Percentiles rank a stretch among this genome's conserved stretches.
These are phyloP conservation scores for Tephrocybe sp. DNA, from an alignment of 768 basidiomycete species.

Conservation along the genomic window DNA sequence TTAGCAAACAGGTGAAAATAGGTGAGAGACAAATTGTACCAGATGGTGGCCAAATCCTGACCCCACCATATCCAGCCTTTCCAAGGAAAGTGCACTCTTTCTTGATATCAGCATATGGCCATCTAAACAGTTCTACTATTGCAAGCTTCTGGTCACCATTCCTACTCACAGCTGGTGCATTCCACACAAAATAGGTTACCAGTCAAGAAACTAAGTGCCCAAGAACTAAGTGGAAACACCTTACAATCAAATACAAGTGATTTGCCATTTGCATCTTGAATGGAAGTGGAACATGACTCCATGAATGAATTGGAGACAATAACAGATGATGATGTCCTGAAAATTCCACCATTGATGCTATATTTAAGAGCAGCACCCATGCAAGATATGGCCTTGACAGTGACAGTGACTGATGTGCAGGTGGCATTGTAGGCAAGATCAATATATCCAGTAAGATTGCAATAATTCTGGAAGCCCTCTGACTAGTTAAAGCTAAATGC, in stretches of 20 bases:
- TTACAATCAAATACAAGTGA: conserved; percentile 3
- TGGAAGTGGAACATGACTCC: neutral
- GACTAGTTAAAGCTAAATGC: conserved; percentile 1
- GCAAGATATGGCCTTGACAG: conserved; percentile 1
- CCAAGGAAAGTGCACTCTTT: conserved; percentile 6
- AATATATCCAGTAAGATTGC: conserved; percentile 6
- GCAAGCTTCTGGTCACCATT: conserved; percentile 7
- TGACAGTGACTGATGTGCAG: conserved; percentile 5
- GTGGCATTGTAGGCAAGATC: conserved; percentile 6
- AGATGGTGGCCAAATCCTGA: conserved; percentile 7
- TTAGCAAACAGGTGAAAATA: neutral
- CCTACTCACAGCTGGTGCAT: conserved; percentile 1
- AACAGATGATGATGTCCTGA: neutral
- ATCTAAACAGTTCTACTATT: conserved; percentile 6
- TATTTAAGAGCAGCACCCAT: conserved; percentile 1
- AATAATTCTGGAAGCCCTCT: conserved; percentile 5
- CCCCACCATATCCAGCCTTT: conserved; percentile 6
- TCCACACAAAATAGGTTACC: conserved; percentile 6
- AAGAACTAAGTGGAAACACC: neutral
- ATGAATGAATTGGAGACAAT: conserved; percentile 1
- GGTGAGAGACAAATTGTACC: neutral
- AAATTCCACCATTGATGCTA: conserved; percentile 2
- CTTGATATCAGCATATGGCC: conserved; percentile 8
- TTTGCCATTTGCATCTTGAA: conserved; percentile 5
- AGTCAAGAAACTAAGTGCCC: neutral